A percentile compares a stretch with the other conserved stretches of the same genome.
These are phyloP conservation scores for Coelastrella sp. DNA, from an alignment of 139 green algal genomes.

Conservation along the genomic window DNA sequence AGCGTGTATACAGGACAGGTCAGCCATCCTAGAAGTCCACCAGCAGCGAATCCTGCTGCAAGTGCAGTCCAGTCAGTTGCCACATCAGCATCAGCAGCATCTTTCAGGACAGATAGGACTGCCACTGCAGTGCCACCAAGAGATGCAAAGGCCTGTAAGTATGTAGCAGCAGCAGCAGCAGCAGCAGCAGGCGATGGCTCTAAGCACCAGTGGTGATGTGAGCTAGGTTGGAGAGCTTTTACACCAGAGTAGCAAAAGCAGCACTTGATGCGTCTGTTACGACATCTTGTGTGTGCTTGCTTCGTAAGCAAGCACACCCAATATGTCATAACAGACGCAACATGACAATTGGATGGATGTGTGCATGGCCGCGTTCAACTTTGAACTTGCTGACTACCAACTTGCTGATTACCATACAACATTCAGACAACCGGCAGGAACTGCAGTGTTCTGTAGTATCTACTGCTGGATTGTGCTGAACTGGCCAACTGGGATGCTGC, in stretches of 20 bases:
- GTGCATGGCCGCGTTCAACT: too few relatives aligned
- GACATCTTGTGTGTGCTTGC: too few relatives aligned
- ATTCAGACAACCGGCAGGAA: too few relatives aligned
- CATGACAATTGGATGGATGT: too few relatives aligned
- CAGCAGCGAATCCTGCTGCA: neutral
- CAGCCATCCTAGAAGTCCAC: constrained; percentile 5
- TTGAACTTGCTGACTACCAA: too few relatives aligned
- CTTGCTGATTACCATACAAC: too few relatives aligned
- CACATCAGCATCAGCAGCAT: constrained; percentile 2
- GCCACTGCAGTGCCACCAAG: constrained; percentile 4
- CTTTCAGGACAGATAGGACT: neutral
- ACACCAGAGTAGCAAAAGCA: neutral
- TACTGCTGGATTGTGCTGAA: too few relatives aligned
- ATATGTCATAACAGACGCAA: too few relatives aligned
- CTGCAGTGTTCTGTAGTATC: too few relatives aligned
- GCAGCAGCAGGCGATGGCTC: neutral
- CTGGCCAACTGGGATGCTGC: too few relatives aligned
- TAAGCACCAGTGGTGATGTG: neutral
- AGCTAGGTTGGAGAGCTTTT: neutral
- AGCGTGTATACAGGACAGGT: constrained; percentile 15
- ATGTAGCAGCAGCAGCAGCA: neutral
- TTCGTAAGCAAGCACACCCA: neutral
- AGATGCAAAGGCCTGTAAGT: neutral
- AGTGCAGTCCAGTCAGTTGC: constrained; percentile 10
- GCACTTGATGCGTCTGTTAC: too few relatives aligned